phyloP scores from a whole-genome alignment of 352 stramenopile genomes.

The Globisporangium nunn region DNA sequence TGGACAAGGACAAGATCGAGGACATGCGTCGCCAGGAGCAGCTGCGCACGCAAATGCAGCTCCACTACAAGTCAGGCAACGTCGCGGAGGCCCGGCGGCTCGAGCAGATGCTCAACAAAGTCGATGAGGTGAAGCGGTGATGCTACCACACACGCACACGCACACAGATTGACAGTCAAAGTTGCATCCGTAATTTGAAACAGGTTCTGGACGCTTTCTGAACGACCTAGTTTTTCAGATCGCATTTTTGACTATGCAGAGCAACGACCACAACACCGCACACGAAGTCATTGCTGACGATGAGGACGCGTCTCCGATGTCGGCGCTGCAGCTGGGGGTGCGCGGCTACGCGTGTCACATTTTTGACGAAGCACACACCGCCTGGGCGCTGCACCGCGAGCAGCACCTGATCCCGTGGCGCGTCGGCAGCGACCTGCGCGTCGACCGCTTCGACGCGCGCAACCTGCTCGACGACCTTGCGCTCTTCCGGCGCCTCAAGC shows the following conservation, averaged over 20 bases:
- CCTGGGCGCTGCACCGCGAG: constrained; percentile 47
- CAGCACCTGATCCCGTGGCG: constrained; percentile 52
- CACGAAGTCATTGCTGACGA: constrained; percentile 6
- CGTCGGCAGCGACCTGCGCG: constrained; percentile 23
- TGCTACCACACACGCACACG: neutral
- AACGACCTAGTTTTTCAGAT: no score
- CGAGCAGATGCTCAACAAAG: constrained; percentile 71
- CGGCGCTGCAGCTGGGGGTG: constrained; percentile 28
- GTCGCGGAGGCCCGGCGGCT: constrained; percentile 76
- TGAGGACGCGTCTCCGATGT: constrained; percentile 1
- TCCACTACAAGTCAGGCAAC: constrained; percentile 88
- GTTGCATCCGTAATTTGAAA: no score
- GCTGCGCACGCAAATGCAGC: constrained; percentile 83
- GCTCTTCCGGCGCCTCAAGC: constrained; percentile 47
- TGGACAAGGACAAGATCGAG: constrained; percentile 83
- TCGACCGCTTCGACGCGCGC: constrained; percentile 59
- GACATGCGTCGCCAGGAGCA: constrained; percentile 82
- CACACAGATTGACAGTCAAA: no score
- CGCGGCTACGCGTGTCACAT: constrained; percentile 43
- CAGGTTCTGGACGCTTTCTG: no score
- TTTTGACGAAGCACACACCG: constrained; percentile 36
- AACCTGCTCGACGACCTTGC: constrained; percentile 45
- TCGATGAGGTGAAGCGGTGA: constrained; percentile 36
- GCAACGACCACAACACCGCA: no score
- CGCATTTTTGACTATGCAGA: no score